Evolutionary conservation across 192 early-diverging fungal species (phyloP).

Genomic region (Jimgerdemannia lactiflua): DNA sequence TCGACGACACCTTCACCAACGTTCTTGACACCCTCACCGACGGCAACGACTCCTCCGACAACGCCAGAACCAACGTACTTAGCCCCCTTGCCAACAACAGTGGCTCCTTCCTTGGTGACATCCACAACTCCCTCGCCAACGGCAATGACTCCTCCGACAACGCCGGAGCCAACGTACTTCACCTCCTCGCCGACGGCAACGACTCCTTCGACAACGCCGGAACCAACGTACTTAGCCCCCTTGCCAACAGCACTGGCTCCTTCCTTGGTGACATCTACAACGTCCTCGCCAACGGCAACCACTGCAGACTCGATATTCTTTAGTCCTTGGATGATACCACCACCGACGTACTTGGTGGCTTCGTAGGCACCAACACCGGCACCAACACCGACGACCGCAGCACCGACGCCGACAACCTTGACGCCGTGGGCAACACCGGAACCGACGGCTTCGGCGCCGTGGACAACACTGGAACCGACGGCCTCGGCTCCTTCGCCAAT

Average conservation of each 20-base stretch:
- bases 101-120: background rate
- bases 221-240: background rate
- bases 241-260: background rate
- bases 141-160: background rate
- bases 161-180: background rate
- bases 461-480: too few relatives aligned
- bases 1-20: background rate
- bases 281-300: too few relatives aligned
- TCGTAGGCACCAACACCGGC: too few relatives aligned
- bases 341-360: too few relatives aligned
- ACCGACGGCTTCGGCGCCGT: too few relatives aligned
- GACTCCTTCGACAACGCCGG: background rate
- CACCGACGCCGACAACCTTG: too few relatives aligned
- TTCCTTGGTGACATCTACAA: too few relatives aligned
- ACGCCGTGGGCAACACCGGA: too few relatives aligned
- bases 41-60: background rate
- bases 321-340: too few relatives aligned
- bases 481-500: too few relatives aligned
- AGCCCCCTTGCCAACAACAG: background rate
- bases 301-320: too few relatives aligned
- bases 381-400: too few relatives aligned
- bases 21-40: background rate
- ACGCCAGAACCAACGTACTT: background rate
- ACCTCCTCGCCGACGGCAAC: background rate
- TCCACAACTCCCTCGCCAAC: background rate